These are phyloP conservation scores for Plasmodium falciparum DNA, from an alignment of 169 alveolate genomes.

Conservation along the genomic window DNA sequence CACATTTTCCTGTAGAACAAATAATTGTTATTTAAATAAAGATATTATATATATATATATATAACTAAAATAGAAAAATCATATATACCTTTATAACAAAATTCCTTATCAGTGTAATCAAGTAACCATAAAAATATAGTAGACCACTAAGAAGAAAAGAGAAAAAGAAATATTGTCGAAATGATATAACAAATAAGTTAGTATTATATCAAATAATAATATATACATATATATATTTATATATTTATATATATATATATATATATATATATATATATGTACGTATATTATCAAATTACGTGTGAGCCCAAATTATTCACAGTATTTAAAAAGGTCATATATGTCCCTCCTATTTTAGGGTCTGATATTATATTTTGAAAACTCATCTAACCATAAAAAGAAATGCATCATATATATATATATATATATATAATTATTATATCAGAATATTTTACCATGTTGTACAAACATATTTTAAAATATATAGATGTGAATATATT, in stretches of 20 bases:
- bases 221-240: background rate
- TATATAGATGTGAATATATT: background rate
- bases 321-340: constrained; percentile 90
- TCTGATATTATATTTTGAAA: constrained; percentile 86
- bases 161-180: background rate
- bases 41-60: background rate
- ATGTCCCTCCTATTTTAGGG: constrained; percentile 89
- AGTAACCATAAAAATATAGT: constrained; percentile 78
- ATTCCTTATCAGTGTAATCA: constrained; percentile 78
- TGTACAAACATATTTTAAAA: background rate
- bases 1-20: constrained; percentile 40
- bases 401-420: background rate
- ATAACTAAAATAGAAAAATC: background rate
- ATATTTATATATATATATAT: background rate
- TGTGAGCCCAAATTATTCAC: constrained; percentile 85
- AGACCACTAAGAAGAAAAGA: constrained; percentile 60
- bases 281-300: constrained; percentile 40
- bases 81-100: constrained; percentile 62
- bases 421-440: background rate
- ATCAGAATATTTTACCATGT: background rate
- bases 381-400: constrained; percentile 78
- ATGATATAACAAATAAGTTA: background rate
- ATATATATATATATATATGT: background rate
- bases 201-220: background rate
- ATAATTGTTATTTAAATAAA: background rate